These are phyloP conservation scores for Phanerodontia chrysosporium DNA, from an alignment of 768 basidiomycete genomes.

Conservation along the genomic window DNA sequence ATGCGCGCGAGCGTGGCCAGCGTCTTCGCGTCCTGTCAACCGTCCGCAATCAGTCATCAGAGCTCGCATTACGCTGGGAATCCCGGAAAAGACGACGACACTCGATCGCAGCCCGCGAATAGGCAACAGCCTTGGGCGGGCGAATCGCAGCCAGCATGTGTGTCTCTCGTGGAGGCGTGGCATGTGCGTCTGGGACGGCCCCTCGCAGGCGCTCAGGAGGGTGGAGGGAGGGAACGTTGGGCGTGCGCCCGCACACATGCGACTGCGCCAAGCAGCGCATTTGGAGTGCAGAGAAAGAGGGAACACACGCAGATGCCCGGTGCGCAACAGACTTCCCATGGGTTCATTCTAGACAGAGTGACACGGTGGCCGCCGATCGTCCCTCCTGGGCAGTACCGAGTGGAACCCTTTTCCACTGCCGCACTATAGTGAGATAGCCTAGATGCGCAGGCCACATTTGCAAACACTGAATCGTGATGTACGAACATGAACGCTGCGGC, in stretches of 20 bases:
- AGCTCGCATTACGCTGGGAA: background rate
- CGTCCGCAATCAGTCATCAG: background rate
- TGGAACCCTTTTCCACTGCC: background rate
- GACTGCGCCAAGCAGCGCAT: background rate
- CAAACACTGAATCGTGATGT: background rate
- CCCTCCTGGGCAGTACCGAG: background rate
- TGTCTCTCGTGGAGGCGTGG: background rate
- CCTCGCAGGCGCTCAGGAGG: background rate
- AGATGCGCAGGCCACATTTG: background rate
- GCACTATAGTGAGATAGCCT: background rate
- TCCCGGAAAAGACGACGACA: background rate
- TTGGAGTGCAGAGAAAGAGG: background rate
- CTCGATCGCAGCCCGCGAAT: background rate
- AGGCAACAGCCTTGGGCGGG: background rate
- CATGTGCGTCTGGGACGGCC: background rate
- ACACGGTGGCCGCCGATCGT: background rate
- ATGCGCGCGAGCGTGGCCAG: constrained; percentile 3
- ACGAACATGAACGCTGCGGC: background rate
- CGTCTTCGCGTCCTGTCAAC: constrained; percentile 1
- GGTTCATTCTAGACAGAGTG: background rate
- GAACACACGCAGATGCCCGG: background rate
- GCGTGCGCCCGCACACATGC: background rate
- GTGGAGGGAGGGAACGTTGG: background rate
- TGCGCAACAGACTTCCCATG: background rate
- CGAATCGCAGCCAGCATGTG: background rate